phyloP scores from a whole-genome alignment of 164 flowering plant genomes.

The Piper betle region DNA sequence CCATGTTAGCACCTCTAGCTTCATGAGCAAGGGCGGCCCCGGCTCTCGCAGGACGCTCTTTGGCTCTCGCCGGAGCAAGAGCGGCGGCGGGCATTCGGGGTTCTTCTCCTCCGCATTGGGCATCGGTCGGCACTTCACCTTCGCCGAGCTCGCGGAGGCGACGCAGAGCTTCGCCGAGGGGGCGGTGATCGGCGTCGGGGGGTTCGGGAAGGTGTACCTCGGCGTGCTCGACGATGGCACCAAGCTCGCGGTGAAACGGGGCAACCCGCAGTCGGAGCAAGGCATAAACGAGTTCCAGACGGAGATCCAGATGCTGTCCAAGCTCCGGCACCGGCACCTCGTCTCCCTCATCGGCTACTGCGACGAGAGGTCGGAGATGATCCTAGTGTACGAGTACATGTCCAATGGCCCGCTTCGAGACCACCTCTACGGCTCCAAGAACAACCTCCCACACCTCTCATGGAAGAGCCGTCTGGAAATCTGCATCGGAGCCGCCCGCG shows the following conservation, averaged over 20 bases:
- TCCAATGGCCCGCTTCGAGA: constrained; percentile 72
- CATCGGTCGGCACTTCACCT: constrained; percentile 47
- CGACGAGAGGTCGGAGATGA: constrained; percentile 77
- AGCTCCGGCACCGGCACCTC: constrained; percentile 77
- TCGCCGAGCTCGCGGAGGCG: constrained; percentile 48
- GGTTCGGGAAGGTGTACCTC: constrained; percentile 84
- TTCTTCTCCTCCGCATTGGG: constrained; percentile 27
- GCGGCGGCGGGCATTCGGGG: constrained; percentile 15
- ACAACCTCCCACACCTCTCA: constrained; percentile 29
- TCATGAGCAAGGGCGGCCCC: constrained; percentile 9
- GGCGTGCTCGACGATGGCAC: constrained; percentile 60
- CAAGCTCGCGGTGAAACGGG: constrained; percentile 66
- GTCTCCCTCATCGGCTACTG: constrained; percentile 81
- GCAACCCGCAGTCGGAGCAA: constrained; percentile 57
- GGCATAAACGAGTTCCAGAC: constrained; percentile 84
- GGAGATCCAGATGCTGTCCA: constrained; percentile 72
- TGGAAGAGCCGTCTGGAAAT: constrained; percentile 82
- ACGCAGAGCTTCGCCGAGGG: constrained; percentile 64
- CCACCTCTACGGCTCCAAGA: constrained; percentile 51
- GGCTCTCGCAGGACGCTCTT: constrained; percentile 9
- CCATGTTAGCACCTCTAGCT: constrained; percentile 8
- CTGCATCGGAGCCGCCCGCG: constrained; percentile 80
- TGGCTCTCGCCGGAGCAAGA: constrained; percentile 35
- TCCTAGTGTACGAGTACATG: constrained; percentile 90
- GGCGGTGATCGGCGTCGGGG: constrained; percentile 74